phyloP scores from a whole-genome alignment of 257 asterid genomes.

The Solanum pinnatisectum region DNA sequence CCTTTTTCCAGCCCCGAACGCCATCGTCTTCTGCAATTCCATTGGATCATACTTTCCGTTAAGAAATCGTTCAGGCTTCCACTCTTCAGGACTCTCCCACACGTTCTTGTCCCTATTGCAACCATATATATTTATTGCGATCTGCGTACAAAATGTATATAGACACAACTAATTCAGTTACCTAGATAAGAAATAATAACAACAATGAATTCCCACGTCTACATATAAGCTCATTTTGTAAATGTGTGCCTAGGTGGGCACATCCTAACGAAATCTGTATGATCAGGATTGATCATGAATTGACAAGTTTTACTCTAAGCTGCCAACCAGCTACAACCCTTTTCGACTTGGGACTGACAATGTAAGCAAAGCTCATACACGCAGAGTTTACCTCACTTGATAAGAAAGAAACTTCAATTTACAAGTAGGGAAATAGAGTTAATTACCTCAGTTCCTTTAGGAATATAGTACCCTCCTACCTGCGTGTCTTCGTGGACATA shows the following conservation, averaged over 20 bases:
- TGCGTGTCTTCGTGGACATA: conserved; percentile 70
- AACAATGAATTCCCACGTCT: not conserved
- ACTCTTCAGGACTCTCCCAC: conserved; percentile 64
- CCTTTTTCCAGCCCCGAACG: conserved; percentile 86
- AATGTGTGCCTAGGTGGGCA: not conserved
- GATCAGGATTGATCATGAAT: not conserved
- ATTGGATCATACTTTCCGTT: conserved; percentile 24
- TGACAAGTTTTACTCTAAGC: not conserved
- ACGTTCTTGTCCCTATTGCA: conserved; percentile 70
- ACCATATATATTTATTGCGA: conserved; percentile 72
- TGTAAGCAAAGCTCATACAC: not conserved
- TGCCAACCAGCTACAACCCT: not conserved
- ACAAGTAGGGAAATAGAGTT: not conserved
- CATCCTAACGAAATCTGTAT: not conserved
- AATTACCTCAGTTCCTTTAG: conserved; percentile 70
- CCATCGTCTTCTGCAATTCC: conserved; percentile 64
- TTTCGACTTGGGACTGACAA: not conserved
- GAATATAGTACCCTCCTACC: conserved; percentile 71
- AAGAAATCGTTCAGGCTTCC: conserved; percentile 77
- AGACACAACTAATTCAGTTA: not conserved
- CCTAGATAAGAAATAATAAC: not conserved
- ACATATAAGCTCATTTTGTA: not conserved
- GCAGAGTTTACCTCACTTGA: not conserved
- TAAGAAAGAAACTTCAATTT: not conserved
- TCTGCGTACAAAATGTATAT: conserved; percentile 20